A percentile compares a stretch with the other conserved stretches of the same genome.
phyloP scores from a whole-genome alignment of 345 rosid genomes.

The Hevea brasiliensis region DNA sequence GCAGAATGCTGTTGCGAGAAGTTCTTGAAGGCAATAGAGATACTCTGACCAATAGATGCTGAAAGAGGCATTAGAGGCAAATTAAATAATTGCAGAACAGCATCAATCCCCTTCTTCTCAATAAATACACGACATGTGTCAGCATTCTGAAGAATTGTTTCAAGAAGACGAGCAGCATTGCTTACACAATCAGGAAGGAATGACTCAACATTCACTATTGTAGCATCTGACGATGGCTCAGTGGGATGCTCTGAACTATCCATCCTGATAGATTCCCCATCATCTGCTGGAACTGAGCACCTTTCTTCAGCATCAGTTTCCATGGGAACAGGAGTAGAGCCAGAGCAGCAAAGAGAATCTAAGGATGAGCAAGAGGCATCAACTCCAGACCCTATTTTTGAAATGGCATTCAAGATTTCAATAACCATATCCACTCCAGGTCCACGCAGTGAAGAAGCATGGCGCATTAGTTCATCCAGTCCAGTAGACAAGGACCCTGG shows the following conservation, averaged over 20 bases:
- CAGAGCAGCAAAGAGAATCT: conserved; percentile 43
- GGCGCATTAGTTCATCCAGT: conserved; percentile 92
- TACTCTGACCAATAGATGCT: conserved; percentile 73
- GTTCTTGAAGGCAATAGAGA: conserved; percentile 84
- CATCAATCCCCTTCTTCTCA: conserved; percentile 92
- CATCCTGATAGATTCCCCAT: conserved; percentile 42
- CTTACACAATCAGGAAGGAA: conserved; percentile 81
- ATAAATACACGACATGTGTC: conserved; percentile 88
- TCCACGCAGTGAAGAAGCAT: conserved; percentile 81
- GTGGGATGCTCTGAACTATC: conserved; percentile 49
- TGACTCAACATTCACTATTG: conserved; percentile 51
- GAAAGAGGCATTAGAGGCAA: conserved; percentile 85
- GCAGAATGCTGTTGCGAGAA: conserved; percentile 90
- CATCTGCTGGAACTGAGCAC: conserved; percentile 37
- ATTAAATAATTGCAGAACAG: conserved; percentile 67
- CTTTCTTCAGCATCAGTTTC: conserved; percentile 78
- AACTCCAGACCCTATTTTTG: conserved; percentile 65
- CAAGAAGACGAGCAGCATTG: conserved; percentile 87
- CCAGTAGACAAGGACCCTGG: conserved; percentile 82
- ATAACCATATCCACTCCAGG: conserved; percentile 90
- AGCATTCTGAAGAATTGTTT: conserved; percentile 92
- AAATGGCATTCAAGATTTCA: conserved; percentile 65
- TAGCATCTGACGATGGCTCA: conserved; percentile 62
- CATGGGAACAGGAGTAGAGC: conserved; percentile 82
- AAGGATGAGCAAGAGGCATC: conserved; percentile 46